Conservation (phyloP, 129 eudicot genomes). For the Logfia minima region DNA sequence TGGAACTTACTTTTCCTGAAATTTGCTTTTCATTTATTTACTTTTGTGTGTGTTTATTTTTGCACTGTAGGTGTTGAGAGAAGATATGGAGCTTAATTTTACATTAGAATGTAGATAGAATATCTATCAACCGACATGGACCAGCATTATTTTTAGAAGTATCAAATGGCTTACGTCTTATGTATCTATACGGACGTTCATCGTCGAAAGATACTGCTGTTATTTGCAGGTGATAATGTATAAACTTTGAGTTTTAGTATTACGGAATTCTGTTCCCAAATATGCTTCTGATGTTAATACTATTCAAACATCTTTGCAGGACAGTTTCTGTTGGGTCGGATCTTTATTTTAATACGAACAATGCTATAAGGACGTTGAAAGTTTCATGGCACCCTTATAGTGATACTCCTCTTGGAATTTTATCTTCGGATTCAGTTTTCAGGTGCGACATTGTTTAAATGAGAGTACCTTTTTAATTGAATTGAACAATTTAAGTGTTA, state of each 20-base stretch:
- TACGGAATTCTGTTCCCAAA: neutral
- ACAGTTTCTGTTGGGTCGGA: constrained; percentile 76
- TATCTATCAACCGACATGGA: constrained; percentile 76
- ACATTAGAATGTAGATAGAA: constrained; percentile 46
- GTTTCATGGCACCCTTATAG: constrained; percentile 91
- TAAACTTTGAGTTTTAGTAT: neutral
- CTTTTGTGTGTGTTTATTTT: neutral
- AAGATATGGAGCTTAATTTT: constrained; percentile 62
- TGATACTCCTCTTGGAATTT: constrained; percentile 78
- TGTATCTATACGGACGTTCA: constrained; percentile 77
- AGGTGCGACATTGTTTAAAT: constrained; percentile 45
- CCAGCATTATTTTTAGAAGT: constrained; percentile 74
- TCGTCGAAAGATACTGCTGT: constrained; percentile 62
- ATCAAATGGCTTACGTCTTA: constrained; percentile 56
- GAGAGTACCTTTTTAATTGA: constrained; percentile 1
- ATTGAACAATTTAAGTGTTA: neutral
- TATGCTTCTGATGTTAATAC: neutral
- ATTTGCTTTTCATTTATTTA: too few relatives aligned
- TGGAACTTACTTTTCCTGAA: too few relatives aligned
- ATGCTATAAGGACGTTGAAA: constrained; percentile 59
- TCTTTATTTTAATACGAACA: constrained; percentile 58
- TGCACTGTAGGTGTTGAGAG: constrained; percentile 64
- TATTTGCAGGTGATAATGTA: constrained; percentile 65
- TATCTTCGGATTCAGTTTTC: constrained; percentile 95
- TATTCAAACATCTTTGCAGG: constrained; percentile 43